Evolutionary conservation across 345 rosid species (phyloP).

Genomic region (Melaleuca quinquenervia): DNA sequence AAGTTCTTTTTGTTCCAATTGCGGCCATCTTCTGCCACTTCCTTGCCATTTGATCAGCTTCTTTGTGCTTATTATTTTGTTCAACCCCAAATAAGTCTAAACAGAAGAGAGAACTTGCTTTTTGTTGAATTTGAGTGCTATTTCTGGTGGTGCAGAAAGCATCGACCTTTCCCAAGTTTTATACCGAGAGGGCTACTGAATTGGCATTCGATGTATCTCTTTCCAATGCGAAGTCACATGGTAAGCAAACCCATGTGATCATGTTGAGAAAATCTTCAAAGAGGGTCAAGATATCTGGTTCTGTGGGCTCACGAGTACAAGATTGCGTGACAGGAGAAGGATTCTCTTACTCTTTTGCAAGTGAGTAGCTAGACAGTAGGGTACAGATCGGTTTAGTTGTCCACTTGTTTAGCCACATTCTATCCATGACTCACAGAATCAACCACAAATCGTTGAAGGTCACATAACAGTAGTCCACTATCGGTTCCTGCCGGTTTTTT

Average conservation of each 20-base stretch:
- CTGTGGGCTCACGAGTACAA: background rate
- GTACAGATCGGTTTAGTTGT: background rate
- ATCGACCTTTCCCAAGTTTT: background rate
- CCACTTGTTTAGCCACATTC: background rate
- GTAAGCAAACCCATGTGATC: background rate
- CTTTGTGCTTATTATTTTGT: slow-evolving; percentile 7
- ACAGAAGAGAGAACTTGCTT: background rate
- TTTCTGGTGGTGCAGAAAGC: background rate
- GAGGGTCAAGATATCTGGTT: background rate
- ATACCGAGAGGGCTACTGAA: background rate
- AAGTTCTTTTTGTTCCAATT: background rate
- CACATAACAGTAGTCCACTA: background rate
- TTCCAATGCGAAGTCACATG: background rate
- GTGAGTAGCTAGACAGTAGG: background rate
- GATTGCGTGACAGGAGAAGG: background rate
- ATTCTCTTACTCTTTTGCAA: background rate
- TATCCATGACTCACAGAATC: background rate
- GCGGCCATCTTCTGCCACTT: slow-evolving; percentile 10
- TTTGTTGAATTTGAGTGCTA: background rate
- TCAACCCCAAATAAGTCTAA: background rate
- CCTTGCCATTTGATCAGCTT: slow-evolving; percentile 1
- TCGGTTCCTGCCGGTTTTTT: background rate
- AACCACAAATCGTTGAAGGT: background rate
- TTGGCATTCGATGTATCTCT: background rate
- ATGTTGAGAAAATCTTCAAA: background rate